Conservation (phyloP, 2,329 filamentous ascomycete species). For the Penicillium sp. region DNA sequence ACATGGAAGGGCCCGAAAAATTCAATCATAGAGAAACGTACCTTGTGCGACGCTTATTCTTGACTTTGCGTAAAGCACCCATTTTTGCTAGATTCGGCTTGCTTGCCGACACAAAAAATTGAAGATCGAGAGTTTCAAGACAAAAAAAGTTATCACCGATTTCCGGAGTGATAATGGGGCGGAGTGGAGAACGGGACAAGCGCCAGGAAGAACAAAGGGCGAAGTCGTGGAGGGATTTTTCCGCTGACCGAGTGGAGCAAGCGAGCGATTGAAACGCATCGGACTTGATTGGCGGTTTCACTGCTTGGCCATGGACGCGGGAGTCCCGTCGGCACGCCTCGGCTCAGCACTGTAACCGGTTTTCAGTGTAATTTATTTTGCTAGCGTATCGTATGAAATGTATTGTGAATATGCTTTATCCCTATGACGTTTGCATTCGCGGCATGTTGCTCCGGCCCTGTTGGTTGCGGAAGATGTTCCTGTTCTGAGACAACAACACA, state of each 20-base stretch:
- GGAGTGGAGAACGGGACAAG: constrained; percentile 30
- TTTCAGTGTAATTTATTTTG: constrained; percentile 18
- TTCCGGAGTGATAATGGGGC: constrained; percentile 34
- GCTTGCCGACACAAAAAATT: constrained; percentile 17
- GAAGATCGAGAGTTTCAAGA: constrained; percentile 12
- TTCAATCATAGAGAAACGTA: constrained; percentile 33
- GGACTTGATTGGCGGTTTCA: constrained; percentile 28
- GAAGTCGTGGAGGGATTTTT: constrained; percentile 27
- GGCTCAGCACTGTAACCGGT: constrained; percentile 30
- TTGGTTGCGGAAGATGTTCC: background rate
- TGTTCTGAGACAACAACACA: background rate
- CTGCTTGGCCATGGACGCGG: constrained; percentile 18
- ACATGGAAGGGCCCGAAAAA: background rate
- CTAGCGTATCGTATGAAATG: background rate
- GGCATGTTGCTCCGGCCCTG: constrained; percentile 4
- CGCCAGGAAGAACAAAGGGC: constrained; percentile 6
- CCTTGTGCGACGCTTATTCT: constrained; percentile 73
- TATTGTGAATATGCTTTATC: constrained; percentile 9
- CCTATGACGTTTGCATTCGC: constrained; percentile 10
- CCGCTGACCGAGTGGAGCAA: constrained; percentile 22
- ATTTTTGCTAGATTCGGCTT: constrained; percentile 48
- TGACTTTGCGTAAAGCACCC: constrained; percentile 67
- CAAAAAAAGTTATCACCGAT: constrained; percentile 35
- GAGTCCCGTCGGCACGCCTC: constrained; percentile 36
- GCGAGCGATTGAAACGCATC: constrained; percentile 28